Percentiles rank a stretch among this genome's conserved stretches.
These are phyloP conservation scores for Kernera saxatilis DNA, from an alignment of 345 rosid species.

Conservation along the genomic window DNA sequence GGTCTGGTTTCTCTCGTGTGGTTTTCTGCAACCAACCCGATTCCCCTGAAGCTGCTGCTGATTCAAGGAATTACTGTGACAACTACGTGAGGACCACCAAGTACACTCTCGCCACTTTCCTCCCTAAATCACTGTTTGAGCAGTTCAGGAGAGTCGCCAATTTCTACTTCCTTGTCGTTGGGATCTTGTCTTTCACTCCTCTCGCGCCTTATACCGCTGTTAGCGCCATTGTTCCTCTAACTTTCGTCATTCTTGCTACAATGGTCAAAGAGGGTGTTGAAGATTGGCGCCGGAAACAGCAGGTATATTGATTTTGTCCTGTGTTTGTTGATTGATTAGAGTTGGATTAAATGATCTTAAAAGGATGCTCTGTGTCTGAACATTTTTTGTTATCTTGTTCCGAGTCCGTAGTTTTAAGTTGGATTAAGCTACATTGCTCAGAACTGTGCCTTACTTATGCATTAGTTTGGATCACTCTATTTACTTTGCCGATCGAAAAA, in stretches of 20 bases:
- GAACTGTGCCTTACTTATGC: neutral
- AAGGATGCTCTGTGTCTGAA: neutral
- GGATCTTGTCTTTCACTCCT: conserved; percentile 63
- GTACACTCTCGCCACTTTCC: conserved; percentile 63
- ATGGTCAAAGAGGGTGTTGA: conserved; percentile 89
- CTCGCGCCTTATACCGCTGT: conserved; percentile 69
- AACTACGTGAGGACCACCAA: conserved; percentile 77
- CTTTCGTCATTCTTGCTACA: conserved; percentile 66
- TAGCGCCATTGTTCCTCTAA: conserved; percentile 66
- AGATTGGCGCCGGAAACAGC: conserved; percentile 80
- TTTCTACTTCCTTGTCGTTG: conserved; percentile 71
- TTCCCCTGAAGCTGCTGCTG: conserved; percentile 49
- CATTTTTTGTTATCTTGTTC: neutral
- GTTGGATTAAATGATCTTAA: too few relatives aligned
- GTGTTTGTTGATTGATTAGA: neutral
- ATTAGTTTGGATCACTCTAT: neutral
- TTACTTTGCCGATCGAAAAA: neutral
- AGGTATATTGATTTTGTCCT: conserved; percentile 38
- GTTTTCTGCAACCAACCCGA: conserved; percentile 73
- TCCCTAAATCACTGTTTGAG: conserved; percentile 91
- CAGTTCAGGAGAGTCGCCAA: conserved; percentile 96
- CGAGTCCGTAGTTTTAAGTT: neutral
- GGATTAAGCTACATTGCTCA: neutral
- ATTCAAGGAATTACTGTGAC: conserved; percentile 38
- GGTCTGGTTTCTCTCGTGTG: conserved; percentile 80